Percentiles rank a stretch among this genome's conserved stretches.
These are phyloP conservation scores for Peronospora destructor DNA, from an alignment of 352 stramenopile genomes.

Conservation along the genomic window DNA sequence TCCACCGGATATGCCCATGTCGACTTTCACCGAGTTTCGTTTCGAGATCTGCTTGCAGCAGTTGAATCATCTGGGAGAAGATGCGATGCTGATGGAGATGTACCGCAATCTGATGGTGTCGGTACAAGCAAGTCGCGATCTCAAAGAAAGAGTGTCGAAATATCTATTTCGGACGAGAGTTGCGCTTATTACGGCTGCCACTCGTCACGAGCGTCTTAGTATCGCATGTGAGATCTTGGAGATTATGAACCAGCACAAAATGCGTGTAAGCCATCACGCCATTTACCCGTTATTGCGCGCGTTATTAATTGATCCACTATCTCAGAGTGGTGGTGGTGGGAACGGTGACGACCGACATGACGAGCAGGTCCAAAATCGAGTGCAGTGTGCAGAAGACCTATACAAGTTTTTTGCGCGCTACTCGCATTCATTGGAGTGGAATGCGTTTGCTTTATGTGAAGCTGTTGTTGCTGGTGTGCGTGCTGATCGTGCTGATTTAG, in stretches of 20 bases:
- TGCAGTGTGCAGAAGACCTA: slow-evolving; percentile 33
- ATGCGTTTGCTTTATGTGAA: slow-evolving; percentile 59
- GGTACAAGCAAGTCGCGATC: slow-evolving; percentile 22
- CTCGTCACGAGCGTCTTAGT: slow-evolving; percentile 28
- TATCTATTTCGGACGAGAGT: slow-evolving; percentile 48
- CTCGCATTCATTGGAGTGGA: slow-evolving; percentile 48
- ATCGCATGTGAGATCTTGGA: slow-evolving; percentile 41
- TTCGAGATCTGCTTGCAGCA: slow-evolving; percentile 67
- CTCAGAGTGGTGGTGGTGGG: slow-evolving; percentile 12
- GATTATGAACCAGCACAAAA: slow-evolving; percentile 53
- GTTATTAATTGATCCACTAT: slow-evolving; percentile 27
- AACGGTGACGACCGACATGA: slow-evolving; percentile 9
- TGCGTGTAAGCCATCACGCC: slow-evolving; percentile 40
- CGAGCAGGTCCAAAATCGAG: slow-evolving; percentile 2
- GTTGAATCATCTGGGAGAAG: slow-evolving; percentile 37
- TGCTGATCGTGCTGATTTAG: slow-evolving; percentile 39
- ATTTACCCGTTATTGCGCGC: slow-evolving; percentile 40
- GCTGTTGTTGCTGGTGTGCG: slow-evolving; percentile 49
- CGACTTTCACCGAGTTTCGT: slow-evolving; percentile 43
- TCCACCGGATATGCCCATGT: slow-evolving; percentile 31
- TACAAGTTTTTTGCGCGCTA: slow-evolving; percentile 45
- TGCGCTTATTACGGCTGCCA: slow-evolving; percentile 31
- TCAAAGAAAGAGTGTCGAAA: slow-evolving; percentile 61
- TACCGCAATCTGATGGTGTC: slow-evolving; percentile 47
- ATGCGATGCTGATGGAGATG: slow-evolving; percentile 47